Base-by-base conservation (phyloP, 805 yeast genomes). In the Ogataea sp. region DNA sequence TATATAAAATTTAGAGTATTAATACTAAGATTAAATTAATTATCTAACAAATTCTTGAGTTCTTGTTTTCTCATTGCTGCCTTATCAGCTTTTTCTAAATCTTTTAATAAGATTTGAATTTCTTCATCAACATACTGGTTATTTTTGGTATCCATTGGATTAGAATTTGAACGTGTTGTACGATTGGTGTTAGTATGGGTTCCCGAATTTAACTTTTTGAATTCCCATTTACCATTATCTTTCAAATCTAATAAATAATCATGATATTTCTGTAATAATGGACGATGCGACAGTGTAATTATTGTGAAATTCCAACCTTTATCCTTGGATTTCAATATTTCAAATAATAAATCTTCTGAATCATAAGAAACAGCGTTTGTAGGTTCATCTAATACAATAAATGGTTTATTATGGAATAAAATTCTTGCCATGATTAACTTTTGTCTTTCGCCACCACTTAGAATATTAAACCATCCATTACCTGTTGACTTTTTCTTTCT, bases 371-470 rank as follows among this genome's bases (percentile, higher is more conserved):
- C 88, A 1, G 97, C 96, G 55, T 87, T 85, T 4, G 97, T 88
- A n/a, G 94, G 84, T 61, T 88, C 97, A 61, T 88, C 97, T 44
- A 88, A 70, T 2, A 88, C 76, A 3, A 88, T 87, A 58, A 85
- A 85, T 55, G 74, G 72, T 36, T 95, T 95, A 39, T 74, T 73
- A 55, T 83, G 85, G 64, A 81, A 86, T 48, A 88, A 63, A 2
- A 88, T 74, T 50, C 96, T 71, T 0, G 97, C 96, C 65, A 88
- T 83, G 58, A 86, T 78, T 58, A 88, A 73, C 55, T 95, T 76
- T 65, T 88, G 97, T 61, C 86, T 81, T 58, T 88, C 97, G 41
- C 97, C 97, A n/a, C 97, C 97, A 60, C 93, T 82, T 47, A 88
- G 71, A n/a, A 88, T 82, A 55, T 83, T 94, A 52, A 80, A 80